Conservation (phyloP, 768 basidiomycete genomes). For the Tricholoma furcatifolium region DNA sequence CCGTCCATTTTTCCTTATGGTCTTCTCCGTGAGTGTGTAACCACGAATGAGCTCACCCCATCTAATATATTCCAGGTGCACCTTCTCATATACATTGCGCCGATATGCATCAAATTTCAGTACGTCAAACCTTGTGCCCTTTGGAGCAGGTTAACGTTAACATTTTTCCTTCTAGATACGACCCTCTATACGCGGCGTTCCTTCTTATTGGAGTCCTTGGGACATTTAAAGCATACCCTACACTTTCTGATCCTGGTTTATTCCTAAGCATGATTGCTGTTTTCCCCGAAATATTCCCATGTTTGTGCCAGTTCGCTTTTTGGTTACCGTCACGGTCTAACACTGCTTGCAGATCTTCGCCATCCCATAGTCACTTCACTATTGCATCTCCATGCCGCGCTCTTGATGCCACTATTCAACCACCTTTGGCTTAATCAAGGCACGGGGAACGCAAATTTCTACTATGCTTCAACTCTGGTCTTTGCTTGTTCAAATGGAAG, state of each 20-base stretch:
- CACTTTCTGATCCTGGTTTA: slow-evolving; percentile 84
- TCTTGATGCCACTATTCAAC: slow-evolving; percentile 89
- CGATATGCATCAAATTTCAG: slow-evolving; percentile 88
- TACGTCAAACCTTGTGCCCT: slow-evolving; percentile 25
- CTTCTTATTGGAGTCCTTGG: slow-evolving; percentile 75
- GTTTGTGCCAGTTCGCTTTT: slow-evolving; percentile 45
- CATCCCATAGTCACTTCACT: slow-evolving; percentile 83
- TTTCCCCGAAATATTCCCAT: slow-evolving; percentile 81
- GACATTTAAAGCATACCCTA: slow-evolving; percentile 90
- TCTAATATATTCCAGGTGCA: slow-evolving; percentile 55
- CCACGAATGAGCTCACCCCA: not conserved
- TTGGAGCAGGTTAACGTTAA: not conserved
- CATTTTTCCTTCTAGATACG: slow-evolving; percentile 51
- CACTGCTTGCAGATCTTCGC: slow-evolving; percentile 59
- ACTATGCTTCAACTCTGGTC: slow-evolving; percentile 93
- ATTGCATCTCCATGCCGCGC: slow-evolving; percentile 78
- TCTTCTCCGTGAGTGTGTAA: slow-evolving; percentile 69
- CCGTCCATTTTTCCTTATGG: slow-evolving; percentile 91
- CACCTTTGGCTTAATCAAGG: slow-evolving; percentile 89
- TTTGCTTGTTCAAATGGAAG: slow-evolving; percentile 87
- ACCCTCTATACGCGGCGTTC: slow-evolving; percentile 79
- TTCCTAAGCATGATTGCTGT: slow-evolving; percentile 79
- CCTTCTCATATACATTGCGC: slow-evolving; percentile 76
- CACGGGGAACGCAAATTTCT: slow-evolving; percentile 97
- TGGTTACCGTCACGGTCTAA: not conserved